A percentile compares a stretch with the other conserved stretches of the same genome.
Evolutionary conservation across 2,329 filamentous ascomycete genomes (phyloP).

Genomic region (Cordyceps cateniannulata): DNA sequence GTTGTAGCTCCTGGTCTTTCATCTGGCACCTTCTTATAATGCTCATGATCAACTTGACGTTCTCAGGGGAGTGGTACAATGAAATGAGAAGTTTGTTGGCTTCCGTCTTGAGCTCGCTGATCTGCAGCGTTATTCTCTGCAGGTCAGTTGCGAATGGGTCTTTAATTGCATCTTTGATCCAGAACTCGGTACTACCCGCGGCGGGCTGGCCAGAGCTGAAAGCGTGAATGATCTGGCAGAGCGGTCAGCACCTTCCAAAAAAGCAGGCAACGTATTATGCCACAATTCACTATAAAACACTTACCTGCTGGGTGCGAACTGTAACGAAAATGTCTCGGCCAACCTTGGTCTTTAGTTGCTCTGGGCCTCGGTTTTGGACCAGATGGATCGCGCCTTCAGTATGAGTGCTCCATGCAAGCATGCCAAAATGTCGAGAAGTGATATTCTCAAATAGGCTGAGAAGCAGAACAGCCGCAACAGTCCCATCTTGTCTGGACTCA

Average conservation of each 20-base stretch:
- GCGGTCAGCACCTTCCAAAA: not conserved
- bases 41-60: conserved; percentile 42
- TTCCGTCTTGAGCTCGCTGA: conserved; percentile 50
- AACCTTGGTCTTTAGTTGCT: conserved; percentile 46
- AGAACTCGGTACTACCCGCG: conserved; percentile 51
- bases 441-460: conserved; percentile 57
- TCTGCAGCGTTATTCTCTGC: conserved; percentile 46
- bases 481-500: conserved; percentile 46
- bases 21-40: conserved; percentile 46
- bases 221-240: conserved; percentile 48
- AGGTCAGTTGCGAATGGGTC: conserved; percentile 42
- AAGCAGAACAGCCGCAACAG: conserved; percentile 52
- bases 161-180: conserved; percentile 47
- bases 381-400: conserved; percentile 58
- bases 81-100: conserved; percentile 43
- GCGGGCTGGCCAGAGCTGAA: conserved; percentile 47
- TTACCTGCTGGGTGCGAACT: conserved; percentile 55
- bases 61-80: conserved; percentile 40
- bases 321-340: conserved; percentile 52
- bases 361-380: conserved; percentile 49
- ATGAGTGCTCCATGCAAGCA: conserved; percentile 56
- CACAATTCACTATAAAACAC: no score
- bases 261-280: no score
- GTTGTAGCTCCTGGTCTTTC: conserved; percentile 45
- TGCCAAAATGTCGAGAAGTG: conserved; percentile 45